Conservation (phyloP, 2,329 filamentous ascomycete species). For the Fusarium palustre region DNA sequence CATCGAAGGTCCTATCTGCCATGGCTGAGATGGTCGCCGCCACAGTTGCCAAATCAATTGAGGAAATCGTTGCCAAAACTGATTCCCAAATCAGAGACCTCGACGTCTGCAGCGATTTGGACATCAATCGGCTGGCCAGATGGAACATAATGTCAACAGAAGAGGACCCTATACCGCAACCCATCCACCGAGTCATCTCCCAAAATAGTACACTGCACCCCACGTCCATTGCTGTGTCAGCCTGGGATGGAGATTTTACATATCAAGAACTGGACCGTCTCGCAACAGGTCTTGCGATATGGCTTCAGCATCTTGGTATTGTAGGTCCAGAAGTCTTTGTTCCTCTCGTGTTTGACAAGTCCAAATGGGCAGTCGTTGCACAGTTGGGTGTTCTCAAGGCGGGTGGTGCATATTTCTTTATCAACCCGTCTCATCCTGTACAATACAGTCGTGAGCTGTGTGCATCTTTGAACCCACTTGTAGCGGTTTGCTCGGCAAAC, state of each 20-base stretch:
- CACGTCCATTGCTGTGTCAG: background rate
- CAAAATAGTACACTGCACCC: background rate
- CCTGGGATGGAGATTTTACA: constrained; percentile 4
- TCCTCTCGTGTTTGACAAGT: constrained; percentile 8
- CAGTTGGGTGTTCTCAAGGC: constrained; percentile 1
- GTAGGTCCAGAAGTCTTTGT: constrained; percentile 8
- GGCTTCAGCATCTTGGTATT: constrained; percentile 1
- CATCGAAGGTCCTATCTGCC: background rate
- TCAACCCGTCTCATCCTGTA: constrained; percentile 1
- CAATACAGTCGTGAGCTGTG: background rate
- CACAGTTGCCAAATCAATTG: background rate
- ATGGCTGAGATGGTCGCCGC: background rate
- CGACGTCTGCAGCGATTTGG: constrained; percentile 1
- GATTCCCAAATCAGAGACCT: background rate
- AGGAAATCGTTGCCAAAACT: background rate
- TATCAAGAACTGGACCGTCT: background rate
- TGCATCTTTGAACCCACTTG: background rate
- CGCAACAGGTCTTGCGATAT: constrained; percentile 1
- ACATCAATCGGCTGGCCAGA: background rate
- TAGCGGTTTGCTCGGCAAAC: background rate
- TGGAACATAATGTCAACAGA: background rate
- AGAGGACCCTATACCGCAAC: background rate
- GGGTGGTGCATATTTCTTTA: constrained; percentile 4
- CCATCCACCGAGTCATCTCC: background rate
- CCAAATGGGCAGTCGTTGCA: constrained; percentile 9